Evolutionary conservation across 768 basidiomycete species (phyloP).

Genomic region (Sutorius australiensis): DNA sequence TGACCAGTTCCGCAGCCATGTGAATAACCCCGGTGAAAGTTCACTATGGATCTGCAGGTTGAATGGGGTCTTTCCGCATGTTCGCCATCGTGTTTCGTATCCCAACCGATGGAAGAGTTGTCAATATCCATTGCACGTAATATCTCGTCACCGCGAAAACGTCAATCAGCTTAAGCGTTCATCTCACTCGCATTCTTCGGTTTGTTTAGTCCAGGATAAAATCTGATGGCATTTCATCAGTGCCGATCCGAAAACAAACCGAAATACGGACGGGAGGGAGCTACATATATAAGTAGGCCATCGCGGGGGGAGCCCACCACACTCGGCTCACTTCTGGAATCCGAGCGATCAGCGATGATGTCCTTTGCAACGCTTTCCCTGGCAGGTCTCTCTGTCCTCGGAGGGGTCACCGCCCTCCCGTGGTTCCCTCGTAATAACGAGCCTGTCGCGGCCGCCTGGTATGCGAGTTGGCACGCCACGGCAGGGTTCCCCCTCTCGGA

Average conservation of each 20-base stretch:
- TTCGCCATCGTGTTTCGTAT: not conserved
- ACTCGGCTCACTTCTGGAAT: not conserved
- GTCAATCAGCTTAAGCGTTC: not conserved
- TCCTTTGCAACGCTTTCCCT: not conserved
- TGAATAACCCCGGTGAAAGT: not conserved
- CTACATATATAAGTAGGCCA: conserved; percentile 5
- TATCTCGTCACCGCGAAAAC: not conserved
- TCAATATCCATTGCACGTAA: not conserved
- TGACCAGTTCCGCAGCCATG: not conserved
- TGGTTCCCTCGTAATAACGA: not conserved
- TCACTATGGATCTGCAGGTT: not conserved
- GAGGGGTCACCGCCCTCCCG: not conserved
- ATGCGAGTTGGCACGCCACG: conserved; percentile 60
- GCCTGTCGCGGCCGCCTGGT: conserved; percentile 55
- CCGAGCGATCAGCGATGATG: conserved; percentile 1
- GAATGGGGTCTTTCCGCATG: not conserved
- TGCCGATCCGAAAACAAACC: not conserved
- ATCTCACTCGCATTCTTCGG: not conserved
- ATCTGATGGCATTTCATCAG: not conserved
- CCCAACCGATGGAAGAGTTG: not conserved
- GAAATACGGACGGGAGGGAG: too few species aligned
- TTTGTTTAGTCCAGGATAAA: not conserved
- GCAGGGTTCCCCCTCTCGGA: conserved; percentile 48
- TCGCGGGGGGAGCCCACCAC: not conserved
- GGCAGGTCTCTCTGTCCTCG: conserved; percentile 2